These are phyloP conservation scores for Fusarium chuoi DNA, from an alignment of 2,329 filamentous ascomycete species.

Conservation along the genomic window DNA sequence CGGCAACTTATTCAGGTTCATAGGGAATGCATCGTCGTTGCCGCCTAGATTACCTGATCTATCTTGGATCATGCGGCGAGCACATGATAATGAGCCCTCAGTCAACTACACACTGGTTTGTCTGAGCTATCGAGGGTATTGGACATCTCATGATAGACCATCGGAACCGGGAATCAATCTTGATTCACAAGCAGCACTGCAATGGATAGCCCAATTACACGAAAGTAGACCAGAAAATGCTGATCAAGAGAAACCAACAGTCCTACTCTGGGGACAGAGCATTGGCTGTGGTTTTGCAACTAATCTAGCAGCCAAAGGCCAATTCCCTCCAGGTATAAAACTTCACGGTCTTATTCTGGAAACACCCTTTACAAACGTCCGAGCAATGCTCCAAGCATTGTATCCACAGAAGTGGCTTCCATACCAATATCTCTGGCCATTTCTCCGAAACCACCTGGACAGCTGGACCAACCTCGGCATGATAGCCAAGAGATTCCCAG, in stretches of 20 bases:
- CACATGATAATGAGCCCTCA: conserved; percentile 53
- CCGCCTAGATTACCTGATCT: conserved; percentile 67
- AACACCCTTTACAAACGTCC: conserved; percentile 78
- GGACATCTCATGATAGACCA: conserved; percentile 78
- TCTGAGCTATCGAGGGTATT: conserved; percentile 77
- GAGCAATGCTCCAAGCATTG: conserved; percentile 75
- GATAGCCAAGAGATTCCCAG: conserved; percentile 49
- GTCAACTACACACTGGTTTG: conserved; percentile 61
- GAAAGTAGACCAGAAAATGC: conserved; percentile 24
- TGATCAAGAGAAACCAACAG: conserved; percentile 44
- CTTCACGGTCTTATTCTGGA: conserved; percentile 72
- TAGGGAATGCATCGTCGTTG: conserved; percentile 69
- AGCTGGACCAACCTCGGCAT: conserved; percentile 61
- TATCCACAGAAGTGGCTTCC: conserved; percentile 85
- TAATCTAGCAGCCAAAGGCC: conserved; percentile 59
- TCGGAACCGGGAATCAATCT: conserved; percentile 76
- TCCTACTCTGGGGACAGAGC: conserved; percentile 81
- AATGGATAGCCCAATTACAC: conserved; percentile 66
- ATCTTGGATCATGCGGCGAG: conserved; percentile 61
- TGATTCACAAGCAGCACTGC: conserved; percentile 72
- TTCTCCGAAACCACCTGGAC: conserved; percentile 73
- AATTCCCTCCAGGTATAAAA: conserved; percentile 51
- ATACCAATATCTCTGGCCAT: conserved; percentile 79
- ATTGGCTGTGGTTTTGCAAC: conserved; percentile 79
- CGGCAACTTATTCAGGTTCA: conserved; percentile 9